Base-by-base conservation (phyloP, 768 basidiomycete species). In the Auriscalpium orientale region DNA sequence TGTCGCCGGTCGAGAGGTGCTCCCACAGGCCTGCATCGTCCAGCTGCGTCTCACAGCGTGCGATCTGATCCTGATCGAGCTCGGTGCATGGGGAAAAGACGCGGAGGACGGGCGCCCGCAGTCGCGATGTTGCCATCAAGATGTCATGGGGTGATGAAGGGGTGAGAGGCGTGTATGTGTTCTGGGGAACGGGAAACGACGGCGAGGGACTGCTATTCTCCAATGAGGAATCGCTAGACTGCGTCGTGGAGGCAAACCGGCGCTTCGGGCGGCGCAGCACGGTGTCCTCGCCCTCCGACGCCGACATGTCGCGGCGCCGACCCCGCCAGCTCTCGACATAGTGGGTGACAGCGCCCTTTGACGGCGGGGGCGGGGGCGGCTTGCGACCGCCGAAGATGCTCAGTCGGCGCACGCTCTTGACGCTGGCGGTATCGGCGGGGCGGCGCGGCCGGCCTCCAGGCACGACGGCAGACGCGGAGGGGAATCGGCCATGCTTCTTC, bases 1-100 rank as follows among this genome's bases (percentile, higher is more conserved):
- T 69, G 62, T 92, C 90, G 0, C 90, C 90, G 0, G 77, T 77
- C 1, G 85, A 88, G n/a, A 92, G 75, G 63, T 89, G 79, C 7
- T 76, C 70, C 88, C 89, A 91, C 6, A 92, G 76, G 0, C 81
- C 86, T 1, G 80, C 76, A 1, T 77, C 74, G n/a, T 80, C 70
- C 5, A 92, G 76, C 65, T 90, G 87, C 35, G 81, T 76, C 64
- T 89, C 84, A 65, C 88, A 91, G 11, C 72, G 72, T 10, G 75
- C 65, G 46, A 89, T 70, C 47, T 76, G 76, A 20, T 62, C 66
- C 18, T 71, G 73, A 40, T 79, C 74, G 44, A 88, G 73, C 4
- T 70, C 71, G 1, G 79, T 72, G 60, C 85, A 89, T 2, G 89
- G 89, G 22, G 87, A 82, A 59, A 87, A 92, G 49, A 87, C 81